Evolutionary conservation across 1,284 basidiomycete genomes (phyloP).

Genomic region (Flammula alnicola): DNA sequence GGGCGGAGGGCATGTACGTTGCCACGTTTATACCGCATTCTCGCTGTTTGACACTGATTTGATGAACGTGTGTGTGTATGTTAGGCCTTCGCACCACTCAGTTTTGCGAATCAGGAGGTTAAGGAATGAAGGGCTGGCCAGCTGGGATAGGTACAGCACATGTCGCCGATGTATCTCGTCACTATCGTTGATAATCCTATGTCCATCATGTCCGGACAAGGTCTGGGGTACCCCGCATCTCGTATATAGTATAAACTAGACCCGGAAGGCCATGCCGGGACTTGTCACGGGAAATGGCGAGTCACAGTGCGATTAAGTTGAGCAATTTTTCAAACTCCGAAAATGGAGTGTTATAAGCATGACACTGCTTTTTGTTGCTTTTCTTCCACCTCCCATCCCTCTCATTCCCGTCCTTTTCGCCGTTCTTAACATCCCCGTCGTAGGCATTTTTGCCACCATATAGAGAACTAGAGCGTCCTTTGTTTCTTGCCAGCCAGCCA

Average conservation of each 20-base stretch:
- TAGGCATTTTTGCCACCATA: slow-evolving; percentile 54
- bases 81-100: slow-evolving; percentile 74
- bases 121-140: slow-evolving; percentile 30
- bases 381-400: slow-evolving; percentile 33
- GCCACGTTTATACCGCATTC: slow-evolving; percentile 24
- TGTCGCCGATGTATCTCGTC: slow-evolving; percentile 15
- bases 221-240: slow-evolving; percentile 30
- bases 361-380: slow-evolving; percentile 31
- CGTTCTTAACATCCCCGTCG: slow-evolving; percentile 11
- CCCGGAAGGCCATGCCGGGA: no score
- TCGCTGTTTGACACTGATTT: slow-evolving; percentile 25
- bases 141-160: slow-evolving; percentile 7
- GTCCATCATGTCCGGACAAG: slow-evolving; percentile 3
- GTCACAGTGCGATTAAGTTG: slow-evolving; percentile 9
- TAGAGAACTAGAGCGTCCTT: slow-evolving; percentile 58
- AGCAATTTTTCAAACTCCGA: slow-evolving; percentile 44
- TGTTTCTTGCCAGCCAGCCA: slow-evolving; percentile 50
- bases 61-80: slow-evolving; percentile 36
- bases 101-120: slow-evolving; percentile 54
- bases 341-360: slow-evolving; percentile 36
- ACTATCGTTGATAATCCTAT: no score
- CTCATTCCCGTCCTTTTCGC: slow-evolving; percentile 15
- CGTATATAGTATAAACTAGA: slow-evolving; percentile 18
- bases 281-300: slow-evolving; percentile 11
- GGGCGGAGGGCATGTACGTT: slow-evolving; percentile 85